Base-by-base conservation (phyloP, 2,329 filamentous ascomycete species). In the Mariannaea sp. region DNA sequence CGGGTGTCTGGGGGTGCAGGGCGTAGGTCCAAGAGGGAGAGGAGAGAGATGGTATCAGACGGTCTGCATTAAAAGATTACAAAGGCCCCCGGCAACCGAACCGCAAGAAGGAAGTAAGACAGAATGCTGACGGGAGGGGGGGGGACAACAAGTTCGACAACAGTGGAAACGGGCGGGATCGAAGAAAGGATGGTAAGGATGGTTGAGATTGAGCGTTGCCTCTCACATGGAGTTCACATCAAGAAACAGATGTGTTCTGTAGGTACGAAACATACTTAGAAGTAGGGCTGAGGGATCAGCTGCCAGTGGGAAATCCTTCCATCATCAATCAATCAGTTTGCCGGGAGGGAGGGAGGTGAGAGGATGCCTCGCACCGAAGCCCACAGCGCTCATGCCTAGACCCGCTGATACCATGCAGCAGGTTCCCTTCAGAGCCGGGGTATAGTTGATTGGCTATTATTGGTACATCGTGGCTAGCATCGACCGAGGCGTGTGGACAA, bases 251-350 rank as follows among this genome's bases (percentile, higher is more conserved):
- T 49, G 49, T 17, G n/a, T 19, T 3, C 16, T 17, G 8, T 10
- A 10, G n/a, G n/a, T n/a, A n/a, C n/a, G n/a, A n/a, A n/a, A n/a
- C n/a, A n/a, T n/a, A n/a, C n/a, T n/a, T n/a, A n/a, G n/a, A n/a
- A n/a, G 33, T 62, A 65, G 59, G 62, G 60, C 62, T 64, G 60
- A 65, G 38, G 40, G 55, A 54, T 64, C 57, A 64, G 59, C 58
- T 63, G 32, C 49, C 44, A 48, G 40, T 38, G 27, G 26, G 51
- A 40, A 41, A 17, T 8, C 14, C 30, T 10, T 39, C 14, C 16
- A 29, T 29, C 30, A n/a, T 39, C 14, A 22, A 29, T 29, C 38
- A 20, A 35, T n/a, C 41, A 43, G 26, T 26, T 29, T 27, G 38
- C 38, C 36, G 22, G 22, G 14, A 22, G 39, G 36, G 32, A 32